Conservation (phyloP, 257 asterid genomes). For the Petunia secreta region DNA sequence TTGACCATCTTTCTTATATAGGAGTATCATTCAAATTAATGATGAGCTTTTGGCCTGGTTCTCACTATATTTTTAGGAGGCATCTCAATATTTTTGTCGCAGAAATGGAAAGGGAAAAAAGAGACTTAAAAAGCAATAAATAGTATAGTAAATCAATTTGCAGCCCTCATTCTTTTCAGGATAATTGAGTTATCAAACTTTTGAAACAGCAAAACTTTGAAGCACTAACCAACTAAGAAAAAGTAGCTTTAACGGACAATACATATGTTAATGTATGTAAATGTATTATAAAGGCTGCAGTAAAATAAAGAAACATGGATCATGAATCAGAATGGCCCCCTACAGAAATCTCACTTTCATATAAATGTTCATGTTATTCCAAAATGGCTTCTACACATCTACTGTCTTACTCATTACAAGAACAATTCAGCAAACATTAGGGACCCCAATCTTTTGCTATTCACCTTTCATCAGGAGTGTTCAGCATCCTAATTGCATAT, state of each 20-base stretch:
- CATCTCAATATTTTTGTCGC: too few relatives aligned
- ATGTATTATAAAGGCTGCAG: neutral
- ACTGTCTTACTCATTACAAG: slow-evolving; percentile 19
- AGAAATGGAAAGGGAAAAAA: too few relatives aligned
- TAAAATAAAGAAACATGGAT: slow-evolving; percentile 14
- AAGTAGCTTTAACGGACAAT: neutral
- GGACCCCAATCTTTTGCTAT: slow-evolving; percentile 11
- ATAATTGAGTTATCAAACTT: too few relatives aligned
- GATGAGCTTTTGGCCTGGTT: too few relatives aligned
- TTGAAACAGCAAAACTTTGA: too few relatives aligned
- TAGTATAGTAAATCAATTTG: neutral
- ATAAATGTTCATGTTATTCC: slow-evolving; percentile 1
- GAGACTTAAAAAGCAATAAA: too few relatives aligned
- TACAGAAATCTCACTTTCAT: neutral
- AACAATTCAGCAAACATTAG: slow-evolving; percentile 23
- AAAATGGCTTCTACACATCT: neutral
- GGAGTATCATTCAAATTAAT: too few relatives aligned
- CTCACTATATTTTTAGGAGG: too few relatives aligned
- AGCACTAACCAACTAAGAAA: neutral
- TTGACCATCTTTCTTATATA: neutral
- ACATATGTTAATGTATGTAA: neutral
- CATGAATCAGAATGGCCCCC: neutral
- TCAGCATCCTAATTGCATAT: neutral
- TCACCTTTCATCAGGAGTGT: neutral
- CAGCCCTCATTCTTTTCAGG: neutral